These are phyloP conservation scores for Corallochytrium limacisporum DNA, from an alignment of 78 protist genomes.

Conservation along the genomic window DNA sequence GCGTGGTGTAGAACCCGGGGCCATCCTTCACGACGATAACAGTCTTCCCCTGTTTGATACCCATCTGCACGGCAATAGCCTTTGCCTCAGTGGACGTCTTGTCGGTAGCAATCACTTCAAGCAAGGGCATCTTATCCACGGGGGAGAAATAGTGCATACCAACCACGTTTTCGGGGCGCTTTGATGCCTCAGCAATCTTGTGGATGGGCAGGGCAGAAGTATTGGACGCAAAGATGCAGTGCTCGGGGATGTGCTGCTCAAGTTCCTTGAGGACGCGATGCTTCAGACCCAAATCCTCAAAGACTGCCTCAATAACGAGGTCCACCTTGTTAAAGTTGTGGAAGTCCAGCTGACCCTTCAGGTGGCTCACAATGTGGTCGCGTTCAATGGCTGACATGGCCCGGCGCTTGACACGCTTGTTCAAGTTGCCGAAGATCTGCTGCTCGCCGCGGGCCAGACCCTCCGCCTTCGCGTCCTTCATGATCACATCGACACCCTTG, in stretches of 20 bases:
- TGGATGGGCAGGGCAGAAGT: slow-evolving; percentile 62
- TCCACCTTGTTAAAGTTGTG: background rate
- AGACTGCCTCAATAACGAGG: slow-evolving; percentile 66
- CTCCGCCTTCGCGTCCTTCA: slow-evolving; percentile 26
- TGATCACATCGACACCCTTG: slow-evolving; percentile 1
- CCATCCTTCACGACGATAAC: slow-evolving; percentile 61
- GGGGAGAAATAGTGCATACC: slow-evolving; percentile 87
- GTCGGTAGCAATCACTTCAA: slow-evolving; percentile 52
- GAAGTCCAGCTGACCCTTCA: background rate
- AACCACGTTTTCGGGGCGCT: slow-evolving; percentile 36
- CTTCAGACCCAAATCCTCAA: slow-evolving; percentile 49
- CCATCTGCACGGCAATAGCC: slow-evolving; percentile 43
- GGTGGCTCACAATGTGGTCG: slow-evolving; percentile 6
- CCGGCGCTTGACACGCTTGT: slow-evolving; percentile 13
- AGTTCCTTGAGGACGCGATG: slow-evolving; percentile 34
- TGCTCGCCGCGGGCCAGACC: slow-evolving; percentile 37
- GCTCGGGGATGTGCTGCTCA: slow-evolving; percentile 16
- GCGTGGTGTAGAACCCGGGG: slow-evolving; percentile 66
- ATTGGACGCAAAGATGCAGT: slow-evolving; percentile 60
- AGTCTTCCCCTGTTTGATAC: slow-evolving; percentile 56
- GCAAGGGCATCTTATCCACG: slow-evolving; percentile 64
- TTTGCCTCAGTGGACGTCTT: slow-evolving; percentile 13
- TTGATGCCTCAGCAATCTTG: slow-evolving; percentile 34
- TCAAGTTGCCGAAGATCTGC: slow-evolving; percentile 10
- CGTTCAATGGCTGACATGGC: background rate